Base-by-base conservation (phyloP, 257 asterid species). In the Solanum neorickii region DNA sequence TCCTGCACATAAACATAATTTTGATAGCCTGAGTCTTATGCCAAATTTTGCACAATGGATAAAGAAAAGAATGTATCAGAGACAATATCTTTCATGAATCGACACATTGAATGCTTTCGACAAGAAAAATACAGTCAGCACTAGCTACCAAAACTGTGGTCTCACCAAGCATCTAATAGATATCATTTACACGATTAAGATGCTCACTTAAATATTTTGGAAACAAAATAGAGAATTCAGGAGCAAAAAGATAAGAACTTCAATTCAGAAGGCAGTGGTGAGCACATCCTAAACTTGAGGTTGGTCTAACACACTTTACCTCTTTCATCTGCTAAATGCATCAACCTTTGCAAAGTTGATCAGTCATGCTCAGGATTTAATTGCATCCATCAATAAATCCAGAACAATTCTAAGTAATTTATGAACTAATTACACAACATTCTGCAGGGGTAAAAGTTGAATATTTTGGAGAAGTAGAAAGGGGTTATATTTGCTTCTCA, bases 1-100 rank as follows among this genome's bases (percentile, higher is more conserved):
- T 96, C 99, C 99, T 97, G 88, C 66, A 86, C 35, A 72, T 10
- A 25, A 86, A 89, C 89, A 76, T 44, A 74, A 41, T 35, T 41
- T 25, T 10, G 1, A 16, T 27, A 47, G 60, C 16, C 66, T 27
- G 80, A 73, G 42, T 46, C n/a, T 46, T 88, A 88, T 18, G 69
- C 23, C 77, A 82, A 85, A 47, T 41, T 66, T 77, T 82, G 69
- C 69, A 82, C 20, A 56, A 46, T 25, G 66, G 41, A 29, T 44
- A 78, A 78, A 44, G 41, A 27, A 46, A 44, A 44, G 5, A 78
- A 44, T 78, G 10, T 23, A 78, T 44, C 84, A 78, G 1, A 78
- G 20, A 44, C 84, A 44, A 46, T 25, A 44, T 78, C 39, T 78
- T 46, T 44, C 62, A 77, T 77, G 83, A 80, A 80, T 47, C 47